Percentiles rank a stretch among this genome's conserved stretches.
These are phyloP conservation scores for Russula sp. DNA, from an alignment of 768 basidiomycete genomes.

Conservation along the genomic window DNA sequence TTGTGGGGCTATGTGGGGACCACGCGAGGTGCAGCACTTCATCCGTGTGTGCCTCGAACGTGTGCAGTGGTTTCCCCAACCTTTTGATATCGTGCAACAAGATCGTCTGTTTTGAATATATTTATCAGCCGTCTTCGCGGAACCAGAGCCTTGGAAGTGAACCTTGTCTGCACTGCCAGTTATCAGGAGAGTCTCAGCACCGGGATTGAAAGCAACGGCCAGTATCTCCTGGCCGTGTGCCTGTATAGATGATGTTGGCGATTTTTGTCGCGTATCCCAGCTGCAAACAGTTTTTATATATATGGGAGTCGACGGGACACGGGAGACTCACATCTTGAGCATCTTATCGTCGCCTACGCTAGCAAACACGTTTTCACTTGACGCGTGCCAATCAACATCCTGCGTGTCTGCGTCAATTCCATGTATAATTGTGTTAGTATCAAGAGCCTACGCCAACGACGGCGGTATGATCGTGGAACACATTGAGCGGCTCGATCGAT, in stretches of 20 bases:
- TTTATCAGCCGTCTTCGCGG: not conserved
- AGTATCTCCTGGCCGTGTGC: slow-evolving; percentile 92
- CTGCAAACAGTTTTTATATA: slow-evolving; percentile 37
- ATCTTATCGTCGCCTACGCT: slow-evolving; percentile 96
- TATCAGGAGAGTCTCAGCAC: slow-evolving; percentile 67
- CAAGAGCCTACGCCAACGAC: slow-evolving; percentile 74
- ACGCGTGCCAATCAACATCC: slow-evolving; percentile 97
- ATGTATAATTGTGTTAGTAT: not conserved
- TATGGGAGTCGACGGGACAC: slow-evolving; percentile 1
- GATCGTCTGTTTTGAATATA: slow-evolving; percentile 53
- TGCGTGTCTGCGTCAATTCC: slow-evolving; percentile 29
- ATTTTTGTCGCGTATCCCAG: slow-evolving; percentile 84
- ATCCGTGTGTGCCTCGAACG: slow-evolving; percentile 89
- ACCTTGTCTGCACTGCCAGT: slow-evolving; percentile 96
- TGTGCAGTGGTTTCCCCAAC: slow-evolving; percentile 72
- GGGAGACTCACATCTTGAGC: slow-evolving; percentile 73
- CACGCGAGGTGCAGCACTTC: slow-evolving; percentile 92
- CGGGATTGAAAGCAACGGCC: slow-evolving; percentile 85
- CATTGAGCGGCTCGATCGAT: slow-evolving; percentile 75
- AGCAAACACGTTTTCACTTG: slow-evolving; percentile 76
- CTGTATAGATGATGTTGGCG: slow-evolving; percentile 64
- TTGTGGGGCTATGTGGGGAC: slow-evolving; percentile 88
- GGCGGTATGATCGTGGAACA: slow-evolving; percentile 85
- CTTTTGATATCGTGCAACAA: slow-evolving; percentile 81
- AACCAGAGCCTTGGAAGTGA: slow-evolving; percentile 13